Evolutionary conservation across 805 yeast genomes (phyloP), one percentile per base, ranked within the genome.

Genomic region (Suhomyces vadensis): DNA sequence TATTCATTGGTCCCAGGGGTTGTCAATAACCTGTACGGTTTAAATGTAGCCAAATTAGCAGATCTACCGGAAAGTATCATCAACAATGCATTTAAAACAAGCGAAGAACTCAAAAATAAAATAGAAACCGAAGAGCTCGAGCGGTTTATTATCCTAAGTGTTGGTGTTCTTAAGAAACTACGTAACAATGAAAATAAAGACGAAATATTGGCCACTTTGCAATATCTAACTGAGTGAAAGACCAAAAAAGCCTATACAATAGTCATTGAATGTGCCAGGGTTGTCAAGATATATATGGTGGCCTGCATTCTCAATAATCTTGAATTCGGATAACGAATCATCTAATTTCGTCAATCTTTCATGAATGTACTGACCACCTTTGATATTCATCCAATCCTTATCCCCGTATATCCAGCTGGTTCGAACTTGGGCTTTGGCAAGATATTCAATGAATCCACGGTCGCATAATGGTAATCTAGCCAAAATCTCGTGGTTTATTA

Each of bases 1-100:
- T 72, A 71, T 50, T 66, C 59, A 33, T 50, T 72, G 26, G 68
- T 57, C 5, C 39, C 46, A 13, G 77, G 77, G 1, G 72, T 67
- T 7, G 65, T 69, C 16, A 62, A 77, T 33, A 76, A 82, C 43
- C 86, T 91, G 43, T 89, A 84, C 61, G 97, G 97, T 1, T 68
- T 91, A 26, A 87, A 90, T 57, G 95, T 88, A 29, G 97, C 96
- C 0, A 75, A 79, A 47, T 56, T 89, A 45, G 94, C 96, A 0
- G 79, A 79, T 0, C 63, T 90, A 1, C 79, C 83, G 0, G 56
- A 54, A 3, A 57, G 55, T 1, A 66, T 84, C 5, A 68, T 82
- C 4, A 59, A 64, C 1, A 53, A 58, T 3, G 88, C 88, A 0
- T 64, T 52, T 37, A 39, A 42, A 14, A 57, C 68, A 13, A 70